Evolutionary conservation across 2,329 filamentous ascomycete genomes (phyloP), one percentile per base, ranked within the genome.

Genomic region (Elsinoe fawcettii): DNA sequence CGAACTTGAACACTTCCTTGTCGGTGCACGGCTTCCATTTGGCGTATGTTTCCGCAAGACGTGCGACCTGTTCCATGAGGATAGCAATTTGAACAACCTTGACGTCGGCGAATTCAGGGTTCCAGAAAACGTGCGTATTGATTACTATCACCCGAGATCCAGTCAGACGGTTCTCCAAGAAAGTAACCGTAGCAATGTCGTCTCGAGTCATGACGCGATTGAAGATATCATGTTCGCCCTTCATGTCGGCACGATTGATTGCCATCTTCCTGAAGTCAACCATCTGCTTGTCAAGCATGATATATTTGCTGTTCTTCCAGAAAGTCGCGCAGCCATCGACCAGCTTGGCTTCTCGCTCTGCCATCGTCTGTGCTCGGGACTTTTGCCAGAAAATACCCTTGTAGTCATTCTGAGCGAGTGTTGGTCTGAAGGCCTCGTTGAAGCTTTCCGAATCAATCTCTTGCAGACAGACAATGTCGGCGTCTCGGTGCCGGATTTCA

Each of bases 131-230:
- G 76, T 99, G 93, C 4, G 89, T 88, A 68, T 97, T 97, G 63
- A 90, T 90, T 34, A 97, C 84, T 61, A 99, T 95, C 66, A 97
- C 76, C 58, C 93, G 85, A 12, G 90, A 85, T n/a, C 93, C 93
- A 0, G 92, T 96, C 60, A 82, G 76, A 36, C 92, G 84, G 66
- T 95, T 96, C 72, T 99, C 93, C 61, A 99, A 83, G 76, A 97
- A 95, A 57, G 87, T 84, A 49, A 96, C 83, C 49, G 96, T 86
- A 14, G 88, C 93, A 71, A 99, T 96, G 69, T 97, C 92, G 77
- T 99, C 93, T 74, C 93, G 90, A 60, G 92, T 91, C 93, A 96
- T 97, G 60, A 99, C 87, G 25, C 93, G 87, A 71, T 99, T 99
- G 80, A 96, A 97, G 58, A 97, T 92, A 66, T 99, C 93, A 68